Conservation (phyloP, 805 yeast genomes). For the Candida yuanshanica region DNA sequence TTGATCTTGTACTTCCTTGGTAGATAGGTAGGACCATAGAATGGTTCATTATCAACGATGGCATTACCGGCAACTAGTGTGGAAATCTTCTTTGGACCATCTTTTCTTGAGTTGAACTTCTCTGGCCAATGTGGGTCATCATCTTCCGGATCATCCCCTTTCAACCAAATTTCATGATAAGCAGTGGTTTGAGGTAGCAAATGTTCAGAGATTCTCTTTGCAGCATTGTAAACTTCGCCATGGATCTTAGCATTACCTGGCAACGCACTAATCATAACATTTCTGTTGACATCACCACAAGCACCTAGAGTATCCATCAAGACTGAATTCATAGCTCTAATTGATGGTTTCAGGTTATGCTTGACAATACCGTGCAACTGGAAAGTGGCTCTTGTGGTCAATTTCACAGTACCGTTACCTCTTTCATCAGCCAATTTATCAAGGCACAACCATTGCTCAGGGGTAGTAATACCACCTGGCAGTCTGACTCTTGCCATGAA, state of each 20-base stretch:
- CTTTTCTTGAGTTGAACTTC: constrained; percentile 58
- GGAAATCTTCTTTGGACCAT: constrained; percentile 77
- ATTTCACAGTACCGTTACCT: constrained; percentile 90
- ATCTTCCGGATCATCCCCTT: constrained; percentile 75
- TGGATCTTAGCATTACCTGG: constrained; percentile 84
- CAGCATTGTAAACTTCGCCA: constrained; percentile 59
- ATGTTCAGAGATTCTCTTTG: constrained; percentile 67
- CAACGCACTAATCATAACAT: constrained; percentile 87
- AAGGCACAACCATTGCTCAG: constrained; percentile 82
- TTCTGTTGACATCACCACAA: constrained; percentile 97
- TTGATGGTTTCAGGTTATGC: constrained; percentile 81
- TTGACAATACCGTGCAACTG: constrained; percentile 94
- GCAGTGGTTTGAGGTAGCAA: constrained; percentile 90
- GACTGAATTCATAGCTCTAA: constrained; percentile 87
- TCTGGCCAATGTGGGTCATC: constrained; percentile 54
- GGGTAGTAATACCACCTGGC: constrained; percentile 88
- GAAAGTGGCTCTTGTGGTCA: constrained; percentile 95
- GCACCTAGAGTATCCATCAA: constrained; percentile 95
- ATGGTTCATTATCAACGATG: constrained; percentile 75
- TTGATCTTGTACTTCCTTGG: constrained; percentile 96
- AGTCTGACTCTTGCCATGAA: constrained; percentile 95
- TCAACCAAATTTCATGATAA: constrained; percentile 94
- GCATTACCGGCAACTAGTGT: constrained; percentile 84
- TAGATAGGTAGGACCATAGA: constrained; percentile 79
- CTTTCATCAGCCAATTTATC: constrained; percentile 75